Conservation (phyloP, 116 monocot genomes). For the Trichopus zeylanicus region DNA sequence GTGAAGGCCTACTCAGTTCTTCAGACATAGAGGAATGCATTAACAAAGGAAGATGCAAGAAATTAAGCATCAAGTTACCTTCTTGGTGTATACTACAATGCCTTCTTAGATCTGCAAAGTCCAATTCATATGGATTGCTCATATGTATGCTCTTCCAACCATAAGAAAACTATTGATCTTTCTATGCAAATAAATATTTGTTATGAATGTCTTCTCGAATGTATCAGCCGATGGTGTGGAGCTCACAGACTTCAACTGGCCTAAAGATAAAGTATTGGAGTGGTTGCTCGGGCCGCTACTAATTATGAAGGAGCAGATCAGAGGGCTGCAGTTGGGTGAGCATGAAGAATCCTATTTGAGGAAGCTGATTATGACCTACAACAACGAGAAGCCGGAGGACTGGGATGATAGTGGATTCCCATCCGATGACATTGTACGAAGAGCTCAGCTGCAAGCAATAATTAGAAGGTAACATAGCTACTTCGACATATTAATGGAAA, state of each 20-base stretch:
- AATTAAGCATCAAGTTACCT: conserved; percentile 59
- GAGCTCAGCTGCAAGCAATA: conserved; percentile 80
- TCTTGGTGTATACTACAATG: conserved; percentile 87
- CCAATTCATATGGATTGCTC: conserved; percentile 51
- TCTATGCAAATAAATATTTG: background rate
- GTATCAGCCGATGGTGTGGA: conserved; percentile 71
- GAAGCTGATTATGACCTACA: conserved; percentile 50
- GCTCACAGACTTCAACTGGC: conserved; percentile 70
- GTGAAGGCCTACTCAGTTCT: conserved; percentile 48
- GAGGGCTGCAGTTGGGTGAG: conserved; percentile 43
- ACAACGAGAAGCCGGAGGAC: conserved; percentile 49
- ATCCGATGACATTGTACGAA: no score
- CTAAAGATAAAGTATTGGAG: conserved; percentile 65
- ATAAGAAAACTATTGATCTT: background rate
- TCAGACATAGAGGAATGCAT: conserved; percentile 61
- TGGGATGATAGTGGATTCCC: conserved; percentile 64
- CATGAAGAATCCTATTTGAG: conserved; percentile 59
- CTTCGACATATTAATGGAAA: no score
- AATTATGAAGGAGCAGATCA: conserved; percentile 88
- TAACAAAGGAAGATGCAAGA: conserved; percentile 53
- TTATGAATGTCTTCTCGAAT: conserved; percentile 3
- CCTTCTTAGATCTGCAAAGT: conserved; percentile 55
- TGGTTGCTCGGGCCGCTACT: conserved; percentile 75
- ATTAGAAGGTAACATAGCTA: conserved; percentile 91
- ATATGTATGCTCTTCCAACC: conserved; percentile 39